Evolutionary conservation across 305 asterid genomes (phyloP).

Genomic region (Caryopteris hybrid): DNA sequence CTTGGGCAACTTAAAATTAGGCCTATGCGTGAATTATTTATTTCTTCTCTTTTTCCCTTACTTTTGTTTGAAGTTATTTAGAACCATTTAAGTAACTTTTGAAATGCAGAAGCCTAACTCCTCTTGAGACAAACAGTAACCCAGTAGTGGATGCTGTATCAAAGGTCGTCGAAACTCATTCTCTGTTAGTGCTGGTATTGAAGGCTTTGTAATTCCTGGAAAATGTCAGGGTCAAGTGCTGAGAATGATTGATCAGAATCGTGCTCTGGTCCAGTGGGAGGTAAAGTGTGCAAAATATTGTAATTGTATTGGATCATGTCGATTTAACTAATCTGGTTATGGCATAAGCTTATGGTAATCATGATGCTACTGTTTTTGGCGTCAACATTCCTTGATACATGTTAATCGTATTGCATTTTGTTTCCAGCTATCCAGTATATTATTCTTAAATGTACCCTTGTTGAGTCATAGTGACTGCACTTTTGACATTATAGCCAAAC

Average conservation of each 20-base stretch:
- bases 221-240: slow-evolving; percentile 73
- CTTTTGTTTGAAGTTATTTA: neutral
- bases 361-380: neutral
- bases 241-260: slow-evolving; percentile 59
- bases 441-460: neutral
- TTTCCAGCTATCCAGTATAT: neutral
- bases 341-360: neutral
- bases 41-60: neutral
- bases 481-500: neutral
- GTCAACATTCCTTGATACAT: neutral
- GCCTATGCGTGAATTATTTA: neutral
- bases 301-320: neutral
- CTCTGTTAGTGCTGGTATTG: slow-evolving; percentile 72
- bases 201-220: slow-evolving; percentile 78
- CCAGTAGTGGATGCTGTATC: slow-evolving; percentile 51
- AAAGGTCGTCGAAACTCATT: too few relatives aligned
- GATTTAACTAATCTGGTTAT: neutral
- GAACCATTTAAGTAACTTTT: neutral
- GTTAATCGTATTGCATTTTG: neutral
- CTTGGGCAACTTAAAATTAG: neutral
- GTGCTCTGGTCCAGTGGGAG: slow-evolving; percentile 96
- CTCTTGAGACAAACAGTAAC: slow-evolving; percentile 50
- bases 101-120: slow-evolving; percentile 39
- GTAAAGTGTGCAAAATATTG: slow-evolving; percentile 33
- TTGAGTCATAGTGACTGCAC: neutral